Base-by-base conservation (phyloP, 148 eudicot genomes). In the Silene latifolia region DNA sequence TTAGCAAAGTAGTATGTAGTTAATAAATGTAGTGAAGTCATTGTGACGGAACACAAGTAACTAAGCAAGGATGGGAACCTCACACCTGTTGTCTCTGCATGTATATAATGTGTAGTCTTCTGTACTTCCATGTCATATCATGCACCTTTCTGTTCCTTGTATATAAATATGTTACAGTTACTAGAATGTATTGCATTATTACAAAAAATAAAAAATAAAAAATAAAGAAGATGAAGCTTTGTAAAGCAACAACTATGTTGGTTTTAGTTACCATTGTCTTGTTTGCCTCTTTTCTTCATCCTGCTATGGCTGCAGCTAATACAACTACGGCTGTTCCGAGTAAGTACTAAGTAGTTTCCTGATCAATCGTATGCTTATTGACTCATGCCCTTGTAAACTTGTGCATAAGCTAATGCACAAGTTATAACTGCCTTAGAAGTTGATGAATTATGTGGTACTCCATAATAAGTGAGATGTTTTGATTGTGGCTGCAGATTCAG, bases 251-350 rank as follows among this genome's bases (percentile, higher is more conserved):
- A n/a, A n/a, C n/a, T 51, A 11, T 82, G 29, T 72, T 84, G 13
- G 39, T 86, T 6, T n/a, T 19, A 42, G 71, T 48, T 65, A 72
- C 76, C 25, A 65, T 83, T 18, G 56, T 79, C 67, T 77, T 82
- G 53, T 17, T 60, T 76, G 61, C 75, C 58, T 77, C 82, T 44
- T 54, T 84, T 53, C 74, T 80, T 35, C 80, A 82, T 21, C 81
- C 80, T 2, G 35, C 78, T 72, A 69, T 78, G 82, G 84, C 85
- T 63, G 9, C 78, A 76, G 78, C 76, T 58, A 72, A 65, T 65
- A 25, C 21, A 57, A 42, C 53, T 5, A 60, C 25, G 14, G n/a
- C 72, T 21, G 61, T 68, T 35, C 12, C 71, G 25, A 47, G 82
- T 79, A 79, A 68, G 82, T 47, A n/a, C n/a, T n/a, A n/a, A n/a